Conservation (phyloP, 108 stramenopile species). For the Skeletonema grethae region DNA sequence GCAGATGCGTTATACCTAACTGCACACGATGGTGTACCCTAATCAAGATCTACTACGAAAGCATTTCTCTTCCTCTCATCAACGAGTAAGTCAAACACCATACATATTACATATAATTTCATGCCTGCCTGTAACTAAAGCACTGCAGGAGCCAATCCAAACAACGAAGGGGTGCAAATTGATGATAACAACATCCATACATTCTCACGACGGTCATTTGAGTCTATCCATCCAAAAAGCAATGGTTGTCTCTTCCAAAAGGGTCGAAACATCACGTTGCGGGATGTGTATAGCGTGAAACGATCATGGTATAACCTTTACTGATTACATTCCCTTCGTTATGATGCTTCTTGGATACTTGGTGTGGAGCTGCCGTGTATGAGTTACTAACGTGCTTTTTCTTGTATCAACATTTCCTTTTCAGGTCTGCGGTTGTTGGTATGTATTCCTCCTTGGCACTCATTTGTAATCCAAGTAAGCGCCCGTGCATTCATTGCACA, state of each 20-base stretch:
- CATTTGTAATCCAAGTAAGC: no score
- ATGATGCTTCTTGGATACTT: background rate
- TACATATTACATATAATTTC: background rate
- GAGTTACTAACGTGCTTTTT: background rate
- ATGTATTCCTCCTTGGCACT: no score
- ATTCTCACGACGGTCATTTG: constrained; percentile 22
- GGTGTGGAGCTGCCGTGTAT: background rate
- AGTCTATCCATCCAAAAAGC: constrained; percentile 12
- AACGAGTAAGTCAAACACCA: background rate
- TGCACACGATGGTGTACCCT: no score
- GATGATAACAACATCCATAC: constrained; percentile 19
- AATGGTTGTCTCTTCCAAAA: constrained; percentile 12
- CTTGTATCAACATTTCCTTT: background rate
- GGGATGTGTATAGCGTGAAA: constrained; percentile 12
- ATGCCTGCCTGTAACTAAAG: background rate
- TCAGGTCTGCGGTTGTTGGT: background rate
- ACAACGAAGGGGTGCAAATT: constrained; percentile 13
- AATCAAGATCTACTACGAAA: no score
- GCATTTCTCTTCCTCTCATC: no score
- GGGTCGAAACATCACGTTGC: constrained; percentile 3
- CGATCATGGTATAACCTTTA: constrained; percentile 1
- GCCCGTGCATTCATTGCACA: background rate
- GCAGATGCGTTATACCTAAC: no score
- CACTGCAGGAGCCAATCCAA: background rate
- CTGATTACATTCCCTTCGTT: constrained; percentile 1